Evolutionary conservation across 371 early-diverging fungal species (phyloP), one percentile per base, ranked within the genome.

Genomic region (Circinella umbellata): DNA sequence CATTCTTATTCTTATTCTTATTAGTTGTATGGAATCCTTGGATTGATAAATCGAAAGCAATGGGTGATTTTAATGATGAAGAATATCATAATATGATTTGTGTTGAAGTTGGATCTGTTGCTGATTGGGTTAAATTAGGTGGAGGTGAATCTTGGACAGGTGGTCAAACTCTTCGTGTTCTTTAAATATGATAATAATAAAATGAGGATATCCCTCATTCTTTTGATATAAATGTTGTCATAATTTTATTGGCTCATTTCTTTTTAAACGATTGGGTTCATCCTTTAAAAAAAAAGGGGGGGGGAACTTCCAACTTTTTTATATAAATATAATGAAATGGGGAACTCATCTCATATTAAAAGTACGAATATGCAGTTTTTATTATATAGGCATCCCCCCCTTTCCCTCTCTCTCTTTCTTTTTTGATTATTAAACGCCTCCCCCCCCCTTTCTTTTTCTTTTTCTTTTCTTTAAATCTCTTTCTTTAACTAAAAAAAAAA

Each of bases 11-110:
- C 47, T 9, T 11, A 51, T 51, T 5, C 7, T 4, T 13, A 47
- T 54, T 82, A 85, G 97, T 97, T 60, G 92, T 98, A 42, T 98
- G 99, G 99, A 98, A 98, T 72, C 97, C 97, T 10, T 97, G 98
- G 98, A 81, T 82, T 17, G 96, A 94, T 39, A 95, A 95, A 82
- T 90, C 98, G 13, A 84, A 87, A 61, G 90, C 80, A 34, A 94
- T 97, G 94, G 86, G 86, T 17, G 99, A 98, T 75, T 95, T 97
- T 80, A 94, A 83, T 35, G 90, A 96, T 75, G 89, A 87, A 47
- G 93, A 91, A 77, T 96, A 92, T 74, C 80, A 88, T 48, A 75
- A 90, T 59, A 95, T 95, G 94, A 80, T 96, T 49, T 96, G 96
- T 70, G 94, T 96, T 18, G 96, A 97, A 80, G 91, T 89, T 17